Conservation (phyloP, 2,329 filamentous ascomycete genomes). For the Chaetomiaceae sp. region DNA sequence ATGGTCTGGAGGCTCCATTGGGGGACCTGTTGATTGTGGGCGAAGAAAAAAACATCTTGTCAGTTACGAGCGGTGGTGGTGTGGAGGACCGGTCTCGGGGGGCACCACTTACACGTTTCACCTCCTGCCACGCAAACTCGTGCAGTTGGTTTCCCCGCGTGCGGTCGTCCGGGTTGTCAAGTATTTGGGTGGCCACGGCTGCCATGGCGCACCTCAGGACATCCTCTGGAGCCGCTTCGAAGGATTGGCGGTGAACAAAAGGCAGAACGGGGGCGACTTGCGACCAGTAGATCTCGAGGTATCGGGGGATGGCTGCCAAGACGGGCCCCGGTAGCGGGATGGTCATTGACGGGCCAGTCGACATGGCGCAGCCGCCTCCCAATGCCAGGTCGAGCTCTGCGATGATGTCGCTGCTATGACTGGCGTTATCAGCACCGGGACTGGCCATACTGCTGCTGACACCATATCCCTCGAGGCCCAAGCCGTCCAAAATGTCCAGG, state of each 20-base stretch:
- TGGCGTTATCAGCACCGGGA: conserved; percentile 16
- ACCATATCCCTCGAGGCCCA: conserved; percentile 17
- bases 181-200: conserved; percentile 50
- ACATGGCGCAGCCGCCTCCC: conserved; percentile 21
- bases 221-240: conserved; percentile 41
- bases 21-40: conserved; percentile 37
- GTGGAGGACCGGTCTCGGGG: too few relatives aligned
- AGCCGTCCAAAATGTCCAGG: conserved; percentile 18
- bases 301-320: conserved; percentile 44
- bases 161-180: conserved; percentile 46
- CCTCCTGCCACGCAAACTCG: conserved; percentile 47
- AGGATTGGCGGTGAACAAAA: conserved; percentile 46
- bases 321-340: conserved; percentile 35
- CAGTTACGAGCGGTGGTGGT: not conserved
- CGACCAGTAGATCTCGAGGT: conserved; percentile 52
- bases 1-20: conserved; percentile 48
- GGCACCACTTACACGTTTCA: conserved; percentile 44
- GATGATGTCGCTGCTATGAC: conserved; percentile 30
- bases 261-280: conserved; percentile 46
- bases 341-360: conserved; percentile 26
- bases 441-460: conserved; percentile 12
- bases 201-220: conserved; percentile 52
- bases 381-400: conserved; percentile 33
- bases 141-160: conserved; percentile 48
- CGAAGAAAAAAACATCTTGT: too few relatives aligned